A percentile compares a stretch with the other conserved stretches of the same genome.
phyloP scores from a whole-genome alignment of 345 rosid genomes.

The Eucalyptus tenuipes region DNA sequence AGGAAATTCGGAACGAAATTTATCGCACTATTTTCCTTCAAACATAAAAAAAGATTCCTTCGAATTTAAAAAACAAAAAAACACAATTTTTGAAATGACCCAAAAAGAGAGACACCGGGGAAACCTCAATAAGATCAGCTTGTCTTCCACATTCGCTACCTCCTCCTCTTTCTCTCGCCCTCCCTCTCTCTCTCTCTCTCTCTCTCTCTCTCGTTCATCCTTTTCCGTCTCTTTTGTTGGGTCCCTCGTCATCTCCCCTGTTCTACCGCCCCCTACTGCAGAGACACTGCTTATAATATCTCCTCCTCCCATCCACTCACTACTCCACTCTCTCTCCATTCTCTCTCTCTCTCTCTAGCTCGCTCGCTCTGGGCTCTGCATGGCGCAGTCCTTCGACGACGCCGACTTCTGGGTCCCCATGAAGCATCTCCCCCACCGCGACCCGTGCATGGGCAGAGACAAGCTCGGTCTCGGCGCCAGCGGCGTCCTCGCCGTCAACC shows the following conservation, averaged over 20 bases:
- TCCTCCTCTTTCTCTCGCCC: background rate
- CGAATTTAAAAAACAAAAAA: background rate
- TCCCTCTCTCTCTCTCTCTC: constrained; percentile 5
- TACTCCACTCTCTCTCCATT: background rate
- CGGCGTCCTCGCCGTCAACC: background rate
- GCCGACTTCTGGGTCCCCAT: constrained; percentile 15
- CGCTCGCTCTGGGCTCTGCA: background rate
- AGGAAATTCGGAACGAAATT: background rate
- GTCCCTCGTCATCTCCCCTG: constrained; percentile 2
- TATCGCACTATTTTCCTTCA: background rate
- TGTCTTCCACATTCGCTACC: constrained; percentile 29
- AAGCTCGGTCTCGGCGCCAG: background rate
- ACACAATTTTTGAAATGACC: background rate
- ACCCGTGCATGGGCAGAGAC: background rate
- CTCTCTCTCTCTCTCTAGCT: background rate
- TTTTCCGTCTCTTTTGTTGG: background rate
- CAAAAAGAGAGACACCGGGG: constrained; percentile 8
- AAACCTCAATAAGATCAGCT: constrained; percentile 53
- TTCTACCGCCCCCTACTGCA: background rate
- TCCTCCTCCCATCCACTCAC: background rate
- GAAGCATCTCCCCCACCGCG: constrained; percentile 14
- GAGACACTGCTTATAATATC: background rate
- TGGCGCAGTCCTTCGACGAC: constrained; percentile 30
- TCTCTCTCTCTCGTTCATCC: background rate
- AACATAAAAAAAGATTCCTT: too few species aligned